Base-by-base conservation (phyloP, 208 protist species). In the Leishmania turanica region DNA sequence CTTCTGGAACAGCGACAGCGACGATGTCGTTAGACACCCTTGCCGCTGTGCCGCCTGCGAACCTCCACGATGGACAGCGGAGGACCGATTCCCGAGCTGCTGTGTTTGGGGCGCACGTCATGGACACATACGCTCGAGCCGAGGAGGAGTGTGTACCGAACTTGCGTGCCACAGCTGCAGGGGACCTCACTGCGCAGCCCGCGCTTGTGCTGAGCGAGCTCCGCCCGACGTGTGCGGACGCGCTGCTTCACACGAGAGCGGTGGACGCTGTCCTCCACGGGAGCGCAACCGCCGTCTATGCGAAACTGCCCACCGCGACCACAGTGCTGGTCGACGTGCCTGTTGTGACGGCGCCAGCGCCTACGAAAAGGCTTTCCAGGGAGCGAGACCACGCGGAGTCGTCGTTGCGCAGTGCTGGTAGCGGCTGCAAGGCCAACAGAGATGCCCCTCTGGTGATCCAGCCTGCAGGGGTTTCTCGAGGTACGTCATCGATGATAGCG, bases 171-270 rank as follows among this genome's bases (percentile, higher is more conserved):
- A 2, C 31, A 45, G n/a, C 7, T 60, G 71, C n/a, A 56, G 34
- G 34, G n/a, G 51, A 40, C 51, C 49, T 76, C 71, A n/a, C 51
- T 15, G 11, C 8, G 8, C 68, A 11, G 68, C 19, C 68, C 9
- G 68, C 9, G 3, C 0, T 27, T 11, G 45, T n/a, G 68, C 40
- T 47, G 7, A 54, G 40, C 15, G 21, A 34, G 9, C 47, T n/a
- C 21, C 53, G 0, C 15, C 73, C 75, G n/a, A 78, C 54, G 40
- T 40, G 24, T 47, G 13, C 75, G 42, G 40, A 78, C 27, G 37
- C 58, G 24, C 75, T 78, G 58, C 75, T 78, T 7, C 75, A 69
- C 58, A 31, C 45, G 54, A 58, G 58, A 53, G 37, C 75, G 17
- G 75, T 70, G 8, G 75, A 78, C 24, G 17, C 75, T 51, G 37